Conservation (phyloP, 352 stramenopile genomes). For the Phytophthora fragariaefolia region DNA sequence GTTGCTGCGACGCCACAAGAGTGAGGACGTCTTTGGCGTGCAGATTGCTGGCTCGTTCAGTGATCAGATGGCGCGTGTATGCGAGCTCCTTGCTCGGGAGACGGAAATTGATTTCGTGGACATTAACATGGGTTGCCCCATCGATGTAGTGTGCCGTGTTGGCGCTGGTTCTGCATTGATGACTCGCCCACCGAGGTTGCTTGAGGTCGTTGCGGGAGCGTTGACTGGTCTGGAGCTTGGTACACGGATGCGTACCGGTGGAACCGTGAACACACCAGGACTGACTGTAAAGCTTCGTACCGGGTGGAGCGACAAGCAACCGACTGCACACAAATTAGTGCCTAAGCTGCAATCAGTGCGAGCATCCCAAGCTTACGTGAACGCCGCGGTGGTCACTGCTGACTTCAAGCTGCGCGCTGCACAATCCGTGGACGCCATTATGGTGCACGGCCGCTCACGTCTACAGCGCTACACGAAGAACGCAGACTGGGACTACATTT, state of each 20-base stretch:
- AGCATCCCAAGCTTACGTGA: slow-evolving; percentile 75
- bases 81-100: slow-evolving; percentile 94
- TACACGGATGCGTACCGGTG: slow-evolving; percentile 38
- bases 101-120: slow-evolving; percentile 98
- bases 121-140: slow-evolving; percentile 99
- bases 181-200: slow-evolving; percentile 90
- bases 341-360: slow-evolving; percentile 87
- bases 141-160: slow-evolving; percentile 94
- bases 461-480: slow-evolving; percentile 98
- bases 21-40: slow-evolving; percentile 98
- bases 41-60: slow-evolving; percentile 94
- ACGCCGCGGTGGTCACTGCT: slow-evolving; percentile 70
- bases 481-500: slow-evolving; percentile 99
- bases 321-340: slow-evolving; percentile 94
- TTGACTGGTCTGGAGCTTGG: slow-evolving; percentile 86
- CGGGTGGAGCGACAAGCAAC: slow-evolving; percentile 96
- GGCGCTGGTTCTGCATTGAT: slow-evolving; percentile 95
- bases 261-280: slow-evolving; percentile 48
- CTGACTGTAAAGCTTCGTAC: slow-evolving; percentile 99
- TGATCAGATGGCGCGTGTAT: slow-evolving; percentile 94
- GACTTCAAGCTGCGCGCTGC: slow-evolving; percentile 75
- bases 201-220: slow-evolving; percentile 90
- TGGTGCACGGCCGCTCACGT: slow-evolving; percentile 96
- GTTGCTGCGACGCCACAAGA: slow-evolving; percentile 95
- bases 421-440: slow-evolving; percentile 78